These are phyloP conservation scores for Podosphaera xanthii DNA, from an alignment of 2,329 filamentous ascomycete genomes.

Conservation along the genomic window DNA sequence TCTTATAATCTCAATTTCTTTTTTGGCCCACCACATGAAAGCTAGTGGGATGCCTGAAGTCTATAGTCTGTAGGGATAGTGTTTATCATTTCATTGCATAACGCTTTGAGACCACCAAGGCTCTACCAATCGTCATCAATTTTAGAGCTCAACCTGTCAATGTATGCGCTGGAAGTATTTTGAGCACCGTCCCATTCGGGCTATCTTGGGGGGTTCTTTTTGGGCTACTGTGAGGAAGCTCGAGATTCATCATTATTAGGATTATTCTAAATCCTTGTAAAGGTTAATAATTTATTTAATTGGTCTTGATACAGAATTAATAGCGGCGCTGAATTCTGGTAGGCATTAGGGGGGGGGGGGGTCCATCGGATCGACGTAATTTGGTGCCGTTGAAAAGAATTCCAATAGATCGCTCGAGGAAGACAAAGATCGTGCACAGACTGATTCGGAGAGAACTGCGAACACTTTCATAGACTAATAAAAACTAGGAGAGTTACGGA, in stretches of 20 bases:
- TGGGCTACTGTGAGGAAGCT: too few relatives aligned
- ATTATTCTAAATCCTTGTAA: not conserved
- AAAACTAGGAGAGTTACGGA: too few relatives aligned
- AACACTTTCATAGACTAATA: not conserved
- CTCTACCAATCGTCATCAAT: too few relatives aligned
- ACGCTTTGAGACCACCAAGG: not conserved
- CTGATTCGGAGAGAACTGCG: not conserved
- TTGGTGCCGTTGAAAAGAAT: not conserved
- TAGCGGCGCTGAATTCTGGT: not conserved
- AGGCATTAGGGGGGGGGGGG: not conserved
- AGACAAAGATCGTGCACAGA: not conserved
- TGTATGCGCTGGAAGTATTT: not conserved
- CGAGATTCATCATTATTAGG: not conserved
- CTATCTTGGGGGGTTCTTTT: not conserved
- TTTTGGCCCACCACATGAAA: not conserved
- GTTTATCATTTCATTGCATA: not conserved
- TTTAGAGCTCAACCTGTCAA: not conserved
- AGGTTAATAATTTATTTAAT: not conserved
- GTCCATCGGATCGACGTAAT: not conserved
- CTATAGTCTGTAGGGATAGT: not conserved
- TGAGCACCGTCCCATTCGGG: not conserved
- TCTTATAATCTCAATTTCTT: not conserved
- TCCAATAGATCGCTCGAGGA: not conserved
- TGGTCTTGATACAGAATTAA: not conserved
- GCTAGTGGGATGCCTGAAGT: not conserved